Percentiles rank a stretch among this genome's conserved stretches.
These are phyloP conservation scores for Colletotrichum sp. DNA, from an alignment of 2,329 filamentous ascomycete genomes.

Conservation along the genomic window DNA sequence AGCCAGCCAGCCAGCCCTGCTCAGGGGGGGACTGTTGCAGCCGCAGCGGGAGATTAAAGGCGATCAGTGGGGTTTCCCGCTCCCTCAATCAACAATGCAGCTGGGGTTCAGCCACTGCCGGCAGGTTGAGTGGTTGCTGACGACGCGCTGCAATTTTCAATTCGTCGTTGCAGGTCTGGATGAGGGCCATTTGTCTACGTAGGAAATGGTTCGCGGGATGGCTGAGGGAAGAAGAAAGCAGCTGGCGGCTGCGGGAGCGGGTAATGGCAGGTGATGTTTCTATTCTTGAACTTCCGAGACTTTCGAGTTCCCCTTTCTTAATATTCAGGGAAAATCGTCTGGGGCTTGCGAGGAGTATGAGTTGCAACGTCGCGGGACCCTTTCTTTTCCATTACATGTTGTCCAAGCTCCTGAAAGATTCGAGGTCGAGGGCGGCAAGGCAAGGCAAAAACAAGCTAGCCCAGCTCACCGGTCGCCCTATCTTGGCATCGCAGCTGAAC, in stretches of 20 bases:
- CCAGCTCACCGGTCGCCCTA: neutral
- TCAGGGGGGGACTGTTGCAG: neutral
- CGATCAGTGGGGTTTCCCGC: conserved; percentile 17
- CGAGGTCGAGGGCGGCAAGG: neutral
- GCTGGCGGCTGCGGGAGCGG: neutral
- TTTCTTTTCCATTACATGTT: too few relatives aligned
- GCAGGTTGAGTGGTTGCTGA: neutral
- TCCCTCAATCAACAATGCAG: neutral
- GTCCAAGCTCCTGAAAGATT: neutral
- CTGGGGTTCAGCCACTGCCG: neutral
- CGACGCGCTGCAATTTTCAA: neutral
- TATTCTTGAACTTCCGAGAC: neutral
- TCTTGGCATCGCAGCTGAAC: neutral
- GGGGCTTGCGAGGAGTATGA: neutral
- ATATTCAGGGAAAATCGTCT: neutral
- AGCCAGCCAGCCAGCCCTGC: neutral
- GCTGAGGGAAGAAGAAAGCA: neutral
- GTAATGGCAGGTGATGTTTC: neutral
- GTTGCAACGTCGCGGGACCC: too few relatives aligned
- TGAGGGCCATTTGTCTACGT: neutral
- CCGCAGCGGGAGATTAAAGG: conserved; percentile 13
- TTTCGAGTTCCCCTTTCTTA: neutral
- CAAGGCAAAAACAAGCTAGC: neutral
- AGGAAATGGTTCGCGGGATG: neutral
- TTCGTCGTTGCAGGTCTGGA: neutral